A percentile compares a stretch with the other conserved stretches of the same genome.
Evolutionary conservation across 2,329 filamentous ascomycete species (phyloP).

Genomic region (Dactylonectria estremocensis): DNA sequence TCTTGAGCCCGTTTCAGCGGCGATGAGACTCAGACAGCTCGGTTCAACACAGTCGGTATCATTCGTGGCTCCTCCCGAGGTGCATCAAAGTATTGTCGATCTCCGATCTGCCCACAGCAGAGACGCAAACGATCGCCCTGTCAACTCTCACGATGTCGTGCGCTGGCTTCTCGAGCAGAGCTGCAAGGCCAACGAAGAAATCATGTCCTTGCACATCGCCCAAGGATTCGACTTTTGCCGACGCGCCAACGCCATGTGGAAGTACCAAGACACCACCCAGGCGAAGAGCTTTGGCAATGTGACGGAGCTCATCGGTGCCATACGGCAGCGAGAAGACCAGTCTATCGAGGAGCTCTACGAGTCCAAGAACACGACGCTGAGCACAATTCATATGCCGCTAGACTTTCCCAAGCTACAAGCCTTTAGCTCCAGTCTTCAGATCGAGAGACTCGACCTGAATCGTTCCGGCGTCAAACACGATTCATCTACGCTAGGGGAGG

Average conservation of each 20-base stretch:
- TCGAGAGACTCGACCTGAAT: not conserved
- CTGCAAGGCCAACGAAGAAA: slow-evolving; percentile 71
- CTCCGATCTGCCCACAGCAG: slow-evolving; percentile 34
- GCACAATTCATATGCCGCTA: not conserved
- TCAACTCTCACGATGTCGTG: slow-evolving; percentile 52
- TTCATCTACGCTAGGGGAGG: slow-evolving; percentile 71
- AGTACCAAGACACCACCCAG: slow-evolving; percentile 59
- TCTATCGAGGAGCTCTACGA: slow-evolving; percentile 73
- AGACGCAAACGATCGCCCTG: slow-evolving; percentile 6
- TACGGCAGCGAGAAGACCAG: slow-evolving; percentile 67
- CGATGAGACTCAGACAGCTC: slow-evolving; percentile 76
- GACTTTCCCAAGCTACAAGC: not conserved
- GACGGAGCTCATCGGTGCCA: slow-evolving; percentile 44
- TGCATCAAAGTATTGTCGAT: slow-evolving; percentile 73
- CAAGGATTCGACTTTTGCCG: slow-evolving; percentile 75
- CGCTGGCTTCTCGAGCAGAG: slow-evolving; percentile 77
- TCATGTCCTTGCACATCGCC: slow-evolving; percentile 70
- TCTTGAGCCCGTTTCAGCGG: slow-evolving; percentile 58
- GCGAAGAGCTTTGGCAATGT: slow-evolving; percentile 47
- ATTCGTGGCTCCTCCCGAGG: slow-evolving; percentile 72
- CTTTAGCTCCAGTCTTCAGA: not conserved
- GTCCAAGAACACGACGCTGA: slow-evolving; percentile 35
- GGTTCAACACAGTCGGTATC: slow-evolving; percentile 67
- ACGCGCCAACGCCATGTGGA: slow-evolving; percentile 64
- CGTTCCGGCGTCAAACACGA: slow-evolving; percentile 40